Percentiles rank a stretch among this genome's conserved stretches.
These are phyloP conservation scores for Cladophialophora bantiana DNA, from an alignment of 2,329 filamentous ascomycete species.

Conservation along the genomic window DNA sequence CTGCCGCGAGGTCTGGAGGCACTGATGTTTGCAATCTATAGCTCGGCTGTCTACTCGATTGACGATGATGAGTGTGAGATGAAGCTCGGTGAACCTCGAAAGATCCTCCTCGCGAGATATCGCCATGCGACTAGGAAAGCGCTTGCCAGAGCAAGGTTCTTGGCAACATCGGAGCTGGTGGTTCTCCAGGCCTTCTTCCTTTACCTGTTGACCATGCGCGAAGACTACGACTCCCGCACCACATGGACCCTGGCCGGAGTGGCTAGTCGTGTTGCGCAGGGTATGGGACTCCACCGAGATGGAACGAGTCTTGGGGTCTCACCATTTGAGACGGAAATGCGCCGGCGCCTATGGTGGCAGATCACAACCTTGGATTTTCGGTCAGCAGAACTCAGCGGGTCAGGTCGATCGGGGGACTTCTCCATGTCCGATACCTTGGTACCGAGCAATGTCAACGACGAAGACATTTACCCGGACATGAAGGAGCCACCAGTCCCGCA, in stretches of 20 bases:
- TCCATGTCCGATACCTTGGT: constrained; percentile 50
- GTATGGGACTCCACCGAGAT: constrained; percentile 52
- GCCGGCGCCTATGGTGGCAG: constrained; percentile 50
- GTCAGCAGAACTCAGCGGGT: constrained; percentile 45
- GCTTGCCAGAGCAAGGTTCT: constrained; percentile 66
- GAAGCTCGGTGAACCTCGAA: constrained; percentile 63
- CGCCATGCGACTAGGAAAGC: constrained; percentile 69
- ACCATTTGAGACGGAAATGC: constrained; percentile 60
- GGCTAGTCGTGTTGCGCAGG: constrained; percentile 50
- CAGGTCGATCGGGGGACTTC: constrained; percentile 35
- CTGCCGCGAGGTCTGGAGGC: constrained; percentile 55
- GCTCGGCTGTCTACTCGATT: constrained; percentile 61
- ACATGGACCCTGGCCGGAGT: constrained; percentile 54
- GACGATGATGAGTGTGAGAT: constrained; percentile 50
- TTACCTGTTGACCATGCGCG: constrained; percentile 64
- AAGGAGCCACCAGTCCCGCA: constrained; percentile 56
- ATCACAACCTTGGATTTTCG: constrained; percentile 56
- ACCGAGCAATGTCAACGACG: constrained; percentile 62
- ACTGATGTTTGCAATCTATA: constrained; percentile 67
- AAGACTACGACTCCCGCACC: constrained; percentile 52
- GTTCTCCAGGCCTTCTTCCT: constrained; percentile 69
- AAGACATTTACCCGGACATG: constrained; percentile 58
- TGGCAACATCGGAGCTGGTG: constrained; percentile 67
- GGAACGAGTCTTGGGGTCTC: constrained; percentile 53
- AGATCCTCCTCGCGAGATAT: constrained; percentile 60